A percentile compares a stretch with the other conserved stretches of the same genome.
Evolutionary conservation across 2,329 filamentous ascomycete genomes (phyloP).

Genomic region (Fusarium drepaniforme): DNA sequence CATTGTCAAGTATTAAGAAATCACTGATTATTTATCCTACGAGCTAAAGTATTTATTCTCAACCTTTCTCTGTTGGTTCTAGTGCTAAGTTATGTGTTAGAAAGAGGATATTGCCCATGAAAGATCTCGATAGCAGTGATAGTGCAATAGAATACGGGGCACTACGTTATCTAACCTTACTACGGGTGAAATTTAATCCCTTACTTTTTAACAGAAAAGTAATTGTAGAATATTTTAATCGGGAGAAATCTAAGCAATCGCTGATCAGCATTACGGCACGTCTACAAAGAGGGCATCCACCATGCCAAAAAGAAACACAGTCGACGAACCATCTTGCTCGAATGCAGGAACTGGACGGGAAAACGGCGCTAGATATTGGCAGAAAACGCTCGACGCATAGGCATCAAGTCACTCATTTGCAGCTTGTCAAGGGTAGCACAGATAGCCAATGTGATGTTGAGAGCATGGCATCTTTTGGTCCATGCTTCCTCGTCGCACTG

Average conservation of each 20-base stretch:
- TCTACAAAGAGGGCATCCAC: not conserved
- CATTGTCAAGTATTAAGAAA: not conserved
- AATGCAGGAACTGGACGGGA: not conserved
- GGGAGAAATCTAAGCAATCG: not conserved
- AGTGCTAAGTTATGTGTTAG: not conserved
- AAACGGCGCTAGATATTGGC: not conserved
- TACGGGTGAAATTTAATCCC: no score
- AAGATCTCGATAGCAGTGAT: no score
- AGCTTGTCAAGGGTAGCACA: not conserved
- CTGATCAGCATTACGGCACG: not conserved
- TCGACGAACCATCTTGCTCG: not conserved
- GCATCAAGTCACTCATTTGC: not conserved
- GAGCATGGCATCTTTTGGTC: not conserved
- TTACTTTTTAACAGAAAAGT: not conserved
- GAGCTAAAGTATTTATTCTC: not conserved
- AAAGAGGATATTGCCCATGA: not conserved
- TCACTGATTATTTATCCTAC: not conserved
- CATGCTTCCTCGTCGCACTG: not conserved
- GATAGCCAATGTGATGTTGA: not conserved
- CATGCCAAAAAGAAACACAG: not conserved
- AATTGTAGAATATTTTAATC: not conserved
- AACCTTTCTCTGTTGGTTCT: not conserved
- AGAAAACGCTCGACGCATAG: not conserved
- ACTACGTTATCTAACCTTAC: no score
- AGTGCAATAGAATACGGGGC: no score